Base-by-base conservation (phyloP, 306 rosid species). In the Dryas octopetala region DNA sequence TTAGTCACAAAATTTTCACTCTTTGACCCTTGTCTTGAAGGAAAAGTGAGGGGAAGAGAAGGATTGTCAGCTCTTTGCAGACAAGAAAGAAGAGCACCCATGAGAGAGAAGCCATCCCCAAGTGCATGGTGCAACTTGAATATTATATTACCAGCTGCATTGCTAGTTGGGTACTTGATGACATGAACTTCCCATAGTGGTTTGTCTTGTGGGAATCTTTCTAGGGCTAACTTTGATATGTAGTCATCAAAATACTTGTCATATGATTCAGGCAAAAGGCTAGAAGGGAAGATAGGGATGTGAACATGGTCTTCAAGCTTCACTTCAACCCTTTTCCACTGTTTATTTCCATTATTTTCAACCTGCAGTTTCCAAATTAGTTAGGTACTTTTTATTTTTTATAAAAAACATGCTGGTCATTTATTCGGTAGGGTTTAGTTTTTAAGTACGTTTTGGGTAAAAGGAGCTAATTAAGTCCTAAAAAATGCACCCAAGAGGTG, bases 11-110 rank as follows among this genome's bases (percentile, higher is more conserved):
- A 62, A 15, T 69, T 71, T 9, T 47, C 61, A 2, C 16, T 14
- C 44, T 74, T 65, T 28, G 79, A 63, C 17, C 53, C 74, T 49
- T 58, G 58, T 4, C 47, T 69, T 13, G 86, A 75, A 16, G 96
- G 92, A 63, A 90, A 86, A 2, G 91, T 77, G 23, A 86, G 70
- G 5, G 96, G 92, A 70, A 84, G 83, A 69, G 77, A 77, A 9
- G 90, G 89, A 54, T 90, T 48, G 50, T 81, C 86, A 19, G 84
- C 86, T 51, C 91, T 76, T 65, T 74, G 83, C 0, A 86, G 77
- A 66, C 83, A 88, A 38, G 96, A 83, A 50, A 90, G 85, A 72
- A 90, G 90, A 68, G 87, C 82, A 62, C 87, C 86, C 96, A 89
- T 87, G 1, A 87, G 77, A 48, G 91, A 85, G 51, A 78, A 89